Base-by-base conservation (phyloP, 345 rosid genomes). In the Camelina sativa region DNA sequence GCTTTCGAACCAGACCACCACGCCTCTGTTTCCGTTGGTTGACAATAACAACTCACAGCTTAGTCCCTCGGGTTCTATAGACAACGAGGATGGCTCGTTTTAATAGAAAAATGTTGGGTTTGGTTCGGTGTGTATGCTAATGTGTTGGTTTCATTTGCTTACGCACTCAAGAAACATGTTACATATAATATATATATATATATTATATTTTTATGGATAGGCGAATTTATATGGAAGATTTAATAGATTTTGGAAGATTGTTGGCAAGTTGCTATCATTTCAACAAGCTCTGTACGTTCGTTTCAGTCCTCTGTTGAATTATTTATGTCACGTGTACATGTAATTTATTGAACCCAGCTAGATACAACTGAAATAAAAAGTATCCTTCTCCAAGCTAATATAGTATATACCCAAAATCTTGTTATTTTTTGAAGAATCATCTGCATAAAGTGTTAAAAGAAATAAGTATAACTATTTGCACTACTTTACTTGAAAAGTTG, bases 11-110 rank as follows among this genome's bases (percentile, higher is more conserved):
- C 74, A 84, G 40, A 52, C 61, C 32, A 66, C 71, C 15, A 75
- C 56, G 2, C 87, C 88, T 2, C 79, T 85, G 55, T 89, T 91
- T 65, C 89, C 91, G 0, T 82, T 79, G 52, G 78, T 74, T 23
- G 65, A 40, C 25, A 80, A 54, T 64, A 80, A 61, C 50, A 43
- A 44, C 53, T 11, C 80, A 48, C 30, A 19, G 72, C 5, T 64
- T 75, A 86, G 76, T 47, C 86, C 73, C 15, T 19, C 75, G 43
- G 57, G 80, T 57, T 81, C 84, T 2, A 62, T 83, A 0, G 92
- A 79, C 3, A 80, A 82, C 13, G 89, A 87, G 6, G 35, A 38
- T 2, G 60, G 5, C 48, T 75, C 71, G 7, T 73, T 56, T 37
- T 59, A 72, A 66, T 48, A 40, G 57, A 66, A 20, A 53, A 68